A percentile compares a stretch with the other conserved stretches of the same genome.
Evolutionary conservation across 306 rosid genomes (phyloP).

Genomic region (Malus orientalis): DNA sequence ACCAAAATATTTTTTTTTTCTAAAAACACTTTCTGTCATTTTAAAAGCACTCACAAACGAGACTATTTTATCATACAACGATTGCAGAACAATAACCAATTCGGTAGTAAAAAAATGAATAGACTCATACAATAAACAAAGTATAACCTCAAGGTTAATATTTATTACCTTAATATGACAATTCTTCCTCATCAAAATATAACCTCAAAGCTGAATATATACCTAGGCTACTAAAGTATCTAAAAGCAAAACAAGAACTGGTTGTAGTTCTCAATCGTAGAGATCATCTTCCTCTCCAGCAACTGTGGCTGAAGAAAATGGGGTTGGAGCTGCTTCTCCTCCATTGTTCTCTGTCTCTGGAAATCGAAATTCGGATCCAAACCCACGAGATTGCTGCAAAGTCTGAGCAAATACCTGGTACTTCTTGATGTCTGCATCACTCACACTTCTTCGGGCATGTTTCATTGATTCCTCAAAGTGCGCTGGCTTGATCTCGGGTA

Average conservation of each 20-base stretch:
- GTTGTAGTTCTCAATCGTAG: slow-evolving; percentile 24
- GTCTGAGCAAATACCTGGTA: slow-evolving; percentile 69
- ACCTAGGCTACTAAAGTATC: neutral
- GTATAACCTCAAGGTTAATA: too few relatives aligned
- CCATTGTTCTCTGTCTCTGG: slow-evolving; percentile 16
- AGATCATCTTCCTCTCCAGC: slow-evolving; percentile 57
- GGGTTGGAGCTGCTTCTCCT: slow-evolving; percentile 34
- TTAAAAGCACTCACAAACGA: too few relatives aligned
- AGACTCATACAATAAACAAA: too few relatives aligned
- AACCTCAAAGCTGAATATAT: neutral
- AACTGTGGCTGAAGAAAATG: slow-evolving; percentile 40
- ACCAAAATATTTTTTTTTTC: too few relatives aligned
- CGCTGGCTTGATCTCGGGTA: slow-evolving; percentile 44
- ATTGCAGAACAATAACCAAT: too few relatives aligned
- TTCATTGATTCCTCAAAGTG: slow-evolving; percentile 41
- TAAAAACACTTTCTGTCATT: too few relatives aligned
- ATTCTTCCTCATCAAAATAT: neutral
- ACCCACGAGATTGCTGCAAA: slow-evolving; percentile 57
- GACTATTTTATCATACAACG: too few relatives aligned
- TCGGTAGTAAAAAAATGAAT: too few relatives aligned
- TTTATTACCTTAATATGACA: neutral
- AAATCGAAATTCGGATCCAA: slow-evolving; percentile 55
- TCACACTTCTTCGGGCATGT: slow-evolving; percentile 63
- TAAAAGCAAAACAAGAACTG: neutral
- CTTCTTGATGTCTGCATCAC: slow-evolving; percentile 60